Evolutionary conservation across 1,139 yeast species (phyloP), one percentile per base, ranked within the genome.

Genomic region (Pichia sp.): DNA sequence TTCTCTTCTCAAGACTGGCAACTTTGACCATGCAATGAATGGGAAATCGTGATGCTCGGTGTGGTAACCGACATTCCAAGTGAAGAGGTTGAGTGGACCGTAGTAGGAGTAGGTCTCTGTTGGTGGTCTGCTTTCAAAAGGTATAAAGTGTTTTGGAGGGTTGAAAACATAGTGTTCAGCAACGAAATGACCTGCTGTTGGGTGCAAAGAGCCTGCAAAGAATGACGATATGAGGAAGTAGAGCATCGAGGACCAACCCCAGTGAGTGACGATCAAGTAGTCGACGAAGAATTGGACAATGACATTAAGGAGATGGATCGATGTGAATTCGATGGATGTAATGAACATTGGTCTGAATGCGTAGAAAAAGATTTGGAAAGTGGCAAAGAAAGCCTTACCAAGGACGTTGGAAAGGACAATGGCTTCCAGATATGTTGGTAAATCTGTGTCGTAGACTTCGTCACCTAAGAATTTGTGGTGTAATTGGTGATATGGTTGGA

Each of bases 21-120:
- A 71, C 53, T 83, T 80, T 1, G 94, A 77, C 97, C 97, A 90
- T 0, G 97, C 93, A 57, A 90, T 77, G 63, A 81, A 90, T 1
- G 97, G 97, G 72, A 90, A 90, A 67, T 90, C 97, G 61, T 90
- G 97, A 66, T 90, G 97, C 67, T 90, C 97, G 61, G 86, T 89
- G 65, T 90, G 97, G 64, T 88, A 82, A 2, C 97, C 97, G 10
- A 89, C 96, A 59, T 90, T 90, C 91, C 96, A 90, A 1, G 94
- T 88, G 51, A 90, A 68, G 30, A 72, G 53, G 61, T 90, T 90
- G 58, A 90, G 73, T 18, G 81, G 69, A 0, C 97, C 97, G 59
- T 90, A 90, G 68, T 90, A 90, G 11, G 95, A 85, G 62, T 84
- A 90, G 0, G 97, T 90, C 62, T 90, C 97, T 21, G 76, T 72